Percentiles rank a stretch among this genome's conserved stretches.
These are phyloP conservation scores for Phanerochaete sordida DNA, from an alignment of 768 basidiomycete genomes.

Conservation along the genomic window DNA sequence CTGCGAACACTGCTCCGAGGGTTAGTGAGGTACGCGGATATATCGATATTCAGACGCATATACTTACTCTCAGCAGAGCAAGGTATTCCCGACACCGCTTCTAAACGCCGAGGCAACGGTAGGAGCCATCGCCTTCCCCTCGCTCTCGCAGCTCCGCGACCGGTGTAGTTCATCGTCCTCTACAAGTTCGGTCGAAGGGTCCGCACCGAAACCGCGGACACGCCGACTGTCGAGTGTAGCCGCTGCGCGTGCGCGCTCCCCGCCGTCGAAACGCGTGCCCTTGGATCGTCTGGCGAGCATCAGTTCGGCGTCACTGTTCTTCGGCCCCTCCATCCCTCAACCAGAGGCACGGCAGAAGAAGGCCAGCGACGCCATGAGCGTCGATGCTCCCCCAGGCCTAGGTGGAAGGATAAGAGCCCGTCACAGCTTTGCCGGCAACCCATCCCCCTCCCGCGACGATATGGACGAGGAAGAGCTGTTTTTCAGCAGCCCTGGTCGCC, in stretches of 20 bases:
- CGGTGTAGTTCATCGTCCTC: slow-evolving; percentile 37
- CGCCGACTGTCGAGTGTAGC: slow-evolving; percentile 30
- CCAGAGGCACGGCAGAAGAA: slow-evolving; percentile 13
- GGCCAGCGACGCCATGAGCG: slow-evolving; percentile 9
- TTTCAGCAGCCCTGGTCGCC: slow-evolving; percentile 35
- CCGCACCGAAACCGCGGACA: slow-evolving; percentile 53
- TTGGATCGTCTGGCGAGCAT: slow-evolving; percentile 49
- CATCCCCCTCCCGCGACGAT: slow-evolving; percentile 12
- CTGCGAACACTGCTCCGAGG: slow-evolving; percentile 12
- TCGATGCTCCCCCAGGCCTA: not conserved
- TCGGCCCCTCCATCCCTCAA: slow-evolving; percentile 50
- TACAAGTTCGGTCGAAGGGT: slow-evolving; percentile 42
- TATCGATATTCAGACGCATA: not conserved
- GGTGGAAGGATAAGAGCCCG: slow-evolving; percentile 37
- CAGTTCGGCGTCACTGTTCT: slow-evolving; percentile 63
- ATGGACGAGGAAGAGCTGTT: slow-evolving; percentile 23
- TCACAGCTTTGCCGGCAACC: slow-evolving; percentile 60
- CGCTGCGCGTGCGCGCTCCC: slow-evolving; percentile 33
- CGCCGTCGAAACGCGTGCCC: slow-evolving; percentile 31
- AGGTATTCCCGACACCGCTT: slow-evolving; percentile 15
- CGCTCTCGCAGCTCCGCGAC: slow-evolving; percentile 30
- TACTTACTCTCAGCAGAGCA: not conserved
- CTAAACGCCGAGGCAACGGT: slow-evolving; percentile 24
- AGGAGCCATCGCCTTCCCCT: slow-evolving; percentile 33
- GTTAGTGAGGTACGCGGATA: not conserved